Base-by-base conservation (phyloP, 73 alveolate species). In the Chromera velia region DNA sequence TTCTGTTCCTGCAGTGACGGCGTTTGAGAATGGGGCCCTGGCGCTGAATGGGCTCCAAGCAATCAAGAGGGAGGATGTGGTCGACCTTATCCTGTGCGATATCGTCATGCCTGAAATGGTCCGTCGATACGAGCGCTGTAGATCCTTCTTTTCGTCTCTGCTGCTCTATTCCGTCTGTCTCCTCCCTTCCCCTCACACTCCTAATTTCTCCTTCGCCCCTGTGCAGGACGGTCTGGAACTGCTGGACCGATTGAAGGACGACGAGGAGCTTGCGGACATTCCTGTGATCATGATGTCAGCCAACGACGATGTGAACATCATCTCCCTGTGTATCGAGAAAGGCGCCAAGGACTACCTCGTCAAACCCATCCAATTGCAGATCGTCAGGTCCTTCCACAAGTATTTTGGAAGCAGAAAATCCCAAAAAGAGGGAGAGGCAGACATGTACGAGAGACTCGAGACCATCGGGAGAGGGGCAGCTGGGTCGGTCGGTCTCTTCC, bases 231-330 rank as follows among this genome's bases (percentile, higher is more conserved):
- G 98, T 0, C 48, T 88, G n/a, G 98, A 90, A 70, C 86, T 92
- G 22, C 92, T 92, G 34, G 45, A 82, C 29, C 55, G 69, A 32
- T 86, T 92, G 88, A 73, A 91, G 80, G 89, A 82, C 63, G 89
- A 93, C 70, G 90, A 88, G 66, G 40, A 80, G 73, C 84, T 91
- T 28, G 49, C 73, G 65, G 84, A 84, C 28, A 81, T 88, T 29
- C 98, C 96, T 9, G 98, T 92, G 31, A 85, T 92, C 18, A 90
- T 92, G 88, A 89, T 92, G 94, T 76, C 91, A 73, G 93, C 93
- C 32, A 88, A 90, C 70, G 91, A 80, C 31, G 89, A 84, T 55
- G 88, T 78, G 66, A 91, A 87, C 29, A 75, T 74, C 22, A 85
- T 87, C 40, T 91, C 94, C 34, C 80, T 89, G 29, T 89, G 93